phyloP scores from a whole-genome alignment of 1,284 basidiomycete genomes.

The Cryptococcus wingfieldii region DNA sequence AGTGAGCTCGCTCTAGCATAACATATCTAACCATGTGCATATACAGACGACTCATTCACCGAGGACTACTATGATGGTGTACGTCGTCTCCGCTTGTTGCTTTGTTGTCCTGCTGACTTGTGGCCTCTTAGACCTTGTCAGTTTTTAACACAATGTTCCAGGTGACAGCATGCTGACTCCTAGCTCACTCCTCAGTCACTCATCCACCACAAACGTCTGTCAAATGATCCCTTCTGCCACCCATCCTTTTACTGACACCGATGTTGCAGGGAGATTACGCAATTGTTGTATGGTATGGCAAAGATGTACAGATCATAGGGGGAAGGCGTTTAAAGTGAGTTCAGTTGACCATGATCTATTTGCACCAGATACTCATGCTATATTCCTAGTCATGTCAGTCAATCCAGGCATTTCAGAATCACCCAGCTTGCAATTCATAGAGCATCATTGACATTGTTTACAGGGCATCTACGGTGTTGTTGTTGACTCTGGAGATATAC shows the following conservation, averaged over 20 bases:
- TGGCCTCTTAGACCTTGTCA: conserved; percentile 14
- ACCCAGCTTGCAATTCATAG: not conserved
- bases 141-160: not conserved
- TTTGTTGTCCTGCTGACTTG: not conserved
- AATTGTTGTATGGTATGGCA: conserved; percentile 27
- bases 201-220: conserved; percentile 18
- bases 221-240: not conserved
- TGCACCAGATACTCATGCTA: not conserved
- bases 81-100: not conserved
- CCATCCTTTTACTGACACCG: not conserved
- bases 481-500: conserved; percentile 19
- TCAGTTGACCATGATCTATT: conserved; percentile 11
- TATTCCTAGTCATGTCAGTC: not conserved
- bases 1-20: not conserved
- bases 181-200: conserved; percentile 12
- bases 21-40: not conserved
- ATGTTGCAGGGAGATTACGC: conserved; percentile 26
- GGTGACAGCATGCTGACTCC: not conserved
- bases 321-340: conserved; percentile 31
- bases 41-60: conserved; percentile 12
- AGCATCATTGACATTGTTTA: not conserved
- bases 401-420: not conserved
- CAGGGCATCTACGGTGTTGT: conserved; percentile 34
- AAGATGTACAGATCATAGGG: conserved; percentile 29
- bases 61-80: conserved; percentile 17